A percentile compares a stretch with the other conserved stretches of the same genome.
These are phyloP conservation scores for Pseudognaphalium luteoalbum DNA, from an alignment of 129 eudicot genomes.

Conservation along the genomic window DNA sequence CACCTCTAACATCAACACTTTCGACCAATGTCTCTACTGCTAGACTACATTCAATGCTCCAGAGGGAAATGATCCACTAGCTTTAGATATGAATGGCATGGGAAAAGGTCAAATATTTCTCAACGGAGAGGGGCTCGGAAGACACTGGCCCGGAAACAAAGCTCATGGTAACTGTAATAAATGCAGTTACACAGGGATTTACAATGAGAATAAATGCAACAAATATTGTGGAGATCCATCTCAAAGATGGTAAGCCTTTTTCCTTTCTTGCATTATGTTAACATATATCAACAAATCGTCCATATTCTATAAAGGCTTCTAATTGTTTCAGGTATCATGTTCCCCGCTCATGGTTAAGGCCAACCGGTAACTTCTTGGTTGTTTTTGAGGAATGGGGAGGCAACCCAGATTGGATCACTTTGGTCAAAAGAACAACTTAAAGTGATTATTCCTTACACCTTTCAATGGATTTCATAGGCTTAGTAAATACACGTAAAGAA, in stretches of 20 bases:
- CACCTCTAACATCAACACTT: background rate
- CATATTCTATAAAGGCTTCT: constrained; percentile 15
- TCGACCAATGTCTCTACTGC: background rate
- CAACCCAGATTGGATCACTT: constrained; percentile 57
- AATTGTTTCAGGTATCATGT: constrained; percentile 73
- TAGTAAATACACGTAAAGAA: constrained; percentile 28
- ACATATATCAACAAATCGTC: background rate
- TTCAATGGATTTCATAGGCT: constrained; percentile 21
- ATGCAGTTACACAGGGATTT: constrained; percentile 73
- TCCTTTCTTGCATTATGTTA: background rate
- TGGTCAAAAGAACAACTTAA: constrained; percentile 52
- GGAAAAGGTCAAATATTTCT: constrained; percentile 89
- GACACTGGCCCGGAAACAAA: constrained; percentile 76
- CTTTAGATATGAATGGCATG: constrained; percentile 81
- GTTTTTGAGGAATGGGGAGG: constrained; percentile 92
- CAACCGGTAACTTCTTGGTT: constrained; percentile 65
- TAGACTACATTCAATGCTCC: constrained; percentile 82
- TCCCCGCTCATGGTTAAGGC: constrained; percentile 31
- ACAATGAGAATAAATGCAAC: constrained; percentile 64
- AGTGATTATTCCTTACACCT: background rate
- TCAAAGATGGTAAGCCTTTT: constrained; percentile 69
- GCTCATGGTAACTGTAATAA: constrained; percentile 59
- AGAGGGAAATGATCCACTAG: constrained; percentile 67
- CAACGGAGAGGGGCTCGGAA: constrained; percentile 70
- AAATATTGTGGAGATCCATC: constrained; percentile 71